Evolutionary conservation across 208 protist species (phyloP).

Genomic region (Blastocrithidia nonstop): DNA sequence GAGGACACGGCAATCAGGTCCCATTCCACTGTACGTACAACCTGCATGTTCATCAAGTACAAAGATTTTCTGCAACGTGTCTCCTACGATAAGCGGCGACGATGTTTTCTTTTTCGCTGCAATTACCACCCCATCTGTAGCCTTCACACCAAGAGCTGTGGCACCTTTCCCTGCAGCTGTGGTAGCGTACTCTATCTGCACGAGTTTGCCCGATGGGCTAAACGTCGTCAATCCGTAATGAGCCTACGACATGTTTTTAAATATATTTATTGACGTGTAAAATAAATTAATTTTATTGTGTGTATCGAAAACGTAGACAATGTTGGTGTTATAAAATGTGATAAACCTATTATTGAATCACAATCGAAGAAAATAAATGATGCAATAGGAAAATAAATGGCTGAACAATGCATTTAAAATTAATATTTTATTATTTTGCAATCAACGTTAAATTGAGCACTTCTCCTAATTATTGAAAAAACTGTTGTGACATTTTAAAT

Average conservation of each 20-base stretch:
- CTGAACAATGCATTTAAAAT: too few relatives aligned
- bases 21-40: slow-evolving; percentile 97
- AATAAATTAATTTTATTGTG: neutral
- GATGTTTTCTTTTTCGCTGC: slow-evolving; percentile 98
- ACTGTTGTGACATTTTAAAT: too few relatives aligned
- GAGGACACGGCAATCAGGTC: slow-evolving; percentile 96
- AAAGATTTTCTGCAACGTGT: slow-evolving; percentile 91
- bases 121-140: slow-evolving; percentile 97
- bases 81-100: slow-evolving; percentile 90
- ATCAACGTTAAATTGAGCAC: too few relatives aligned
- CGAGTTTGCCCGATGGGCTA: slow-evolving; percentile 98
- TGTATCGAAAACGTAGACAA: too few relatives aligned
- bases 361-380: neutral
- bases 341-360: neutral
- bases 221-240: slow-evolving; percentile 99
- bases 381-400: too few relatives aligned
- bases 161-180: slow-evolving; percentile 90
- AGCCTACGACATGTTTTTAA: slow-evolving; percentile 83
- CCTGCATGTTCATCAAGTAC: slow-evolving; percentile 90
- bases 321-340: too few relatives aligned
- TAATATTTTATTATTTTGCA: too few relatives aligned
- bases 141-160: slow-evolving; percentile 88
- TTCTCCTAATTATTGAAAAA: too few relatives aligned
- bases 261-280: neutral
- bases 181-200: slow-evolving; percentile 99